phyloP scores from a whole-genome alignment of 139 green algal genomes.

The Micractinium sp. region DNA sequence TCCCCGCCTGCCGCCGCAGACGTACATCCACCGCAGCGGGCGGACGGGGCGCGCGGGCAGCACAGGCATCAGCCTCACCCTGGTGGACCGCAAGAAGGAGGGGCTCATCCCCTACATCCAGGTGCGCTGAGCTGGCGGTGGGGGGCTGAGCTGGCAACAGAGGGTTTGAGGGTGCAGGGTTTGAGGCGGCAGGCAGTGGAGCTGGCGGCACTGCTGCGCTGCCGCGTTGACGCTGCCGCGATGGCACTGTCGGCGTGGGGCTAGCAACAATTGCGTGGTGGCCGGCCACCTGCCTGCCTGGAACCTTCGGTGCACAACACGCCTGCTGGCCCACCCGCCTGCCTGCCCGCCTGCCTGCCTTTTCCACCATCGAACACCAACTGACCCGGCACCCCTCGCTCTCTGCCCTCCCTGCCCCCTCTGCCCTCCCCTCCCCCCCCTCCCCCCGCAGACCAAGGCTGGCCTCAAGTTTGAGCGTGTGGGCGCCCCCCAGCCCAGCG shows the following conservation, averaged over 20 bases:
- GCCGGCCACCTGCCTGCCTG: too few relatives aligned
- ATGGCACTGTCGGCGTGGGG: too few relatives aligned
- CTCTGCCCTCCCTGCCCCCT: background rate
- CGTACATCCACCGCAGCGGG: conserved; percentile 87
- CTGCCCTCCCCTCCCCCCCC: background rate
- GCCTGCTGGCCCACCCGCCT: too few relatives aligned
- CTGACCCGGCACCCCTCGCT: too few relatives aligned
- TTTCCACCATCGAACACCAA: too few relatives aligned
- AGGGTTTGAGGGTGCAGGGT: background rate
- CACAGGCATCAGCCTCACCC: conserved; percentile 87
- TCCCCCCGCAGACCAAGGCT: conserved; percentile 47
- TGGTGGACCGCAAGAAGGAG: conserved; percentile 84
- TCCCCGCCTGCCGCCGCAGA: background rate
- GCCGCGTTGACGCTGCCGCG: too few relatives aligned
- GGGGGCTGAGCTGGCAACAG: background rate
- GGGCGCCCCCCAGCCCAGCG: conserved; percentile 85
- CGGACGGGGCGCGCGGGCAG: conserved; percentile 88
- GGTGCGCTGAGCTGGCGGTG: conserved; percentile 20
- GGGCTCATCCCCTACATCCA: conserved; percentile 88
- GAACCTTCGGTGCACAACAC: too few relatives aligned
- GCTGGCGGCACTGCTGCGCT: too few relatives aligned
- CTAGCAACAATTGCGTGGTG: too few relatives aligned
- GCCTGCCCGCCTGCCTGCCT: too few relatives aligned
- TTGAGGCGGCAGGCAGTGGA: background rate
- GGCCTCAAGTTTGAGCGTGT: conserved; percentile 91